A percentile compares a stretch with the other conserved stretches of the same genome.
These are phyloP conservation scores for Aureobasidium sp. DNA, from an alignment of 2,329 filamentous ascomycete genomes.

Conservation along the genomic window DNA sequence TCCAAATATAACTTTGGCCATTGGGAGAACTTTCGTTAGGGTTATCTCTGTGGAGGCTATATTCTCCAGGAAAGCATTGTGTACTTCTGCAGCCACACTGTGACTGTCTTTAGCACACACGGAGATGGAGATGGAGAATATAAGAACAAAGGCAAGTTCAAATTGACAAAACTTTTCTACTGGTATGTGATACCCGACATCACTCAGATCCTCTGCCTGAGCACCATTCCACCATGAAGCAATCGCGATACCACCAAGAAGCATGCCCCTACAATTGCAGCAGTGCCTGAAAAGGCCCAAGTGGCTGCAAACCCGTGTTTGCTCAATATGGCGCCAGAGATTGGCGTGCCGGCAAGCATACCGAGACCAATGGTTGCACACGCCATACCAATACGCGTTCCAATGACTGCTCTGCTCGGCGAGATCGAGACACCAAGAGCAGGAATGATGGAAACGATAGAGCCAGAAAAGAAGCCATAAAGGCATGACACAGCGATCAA, in stretches of 20 bases:
- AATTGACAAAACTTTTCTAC: no score
- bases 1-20: no score
- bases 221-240: neutral
- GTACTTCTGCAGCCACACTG: no score
- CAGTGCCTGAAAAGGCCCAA: neutral
- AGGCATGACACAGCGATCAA: conserved; percentile 26
- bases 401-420: conserved; percentile 23
- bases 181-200: neutral
- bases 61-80: no score
- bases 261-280: neutral
- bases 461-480: conserved; percentile 28
- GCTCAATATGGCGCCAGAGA: conserved; percentile 26
- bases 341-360: conserved; percentile 26
- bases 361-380: conserved; percentile 26
- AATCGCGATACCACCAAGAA: neutral
- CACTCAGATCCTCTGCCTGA: neutral
- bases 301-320: neutral
- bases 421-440: conserved; percentile 26
- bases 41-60: no score
- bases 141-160: no score
- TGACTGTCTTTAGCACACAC: no score
- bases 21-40: no score
- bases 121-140: no score
- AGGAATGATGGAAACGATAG: conserved; percentile 26
- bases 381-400: conserved; percentile 27